Base-by-base conservation (phyloP, 768 basidiomycete genomes). In the Galerina marginata region DNA sequence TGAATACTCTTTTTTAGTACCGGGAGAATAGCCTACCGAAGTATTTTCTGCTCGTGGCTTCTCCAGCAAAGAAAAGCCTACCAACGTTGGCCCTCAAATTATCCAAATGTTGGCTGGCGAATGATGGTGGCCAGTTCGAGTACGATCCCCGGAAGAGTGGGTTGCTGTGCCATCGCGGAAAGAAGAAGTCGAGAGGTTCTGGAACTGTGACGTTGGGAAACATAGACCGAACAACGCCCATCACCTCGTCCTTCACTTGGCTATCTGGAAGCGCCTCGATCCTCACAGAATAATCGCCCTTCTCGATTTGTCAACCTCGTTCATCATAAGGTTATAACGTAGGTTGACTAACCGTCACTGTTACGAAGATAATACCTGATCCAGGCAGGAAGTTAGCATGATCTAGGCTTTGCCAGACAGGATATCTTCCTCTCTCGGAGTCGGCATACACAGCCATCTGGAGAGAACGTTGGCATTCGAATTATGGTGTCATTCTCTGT, bases 51-150 rank as follows among this genome's bases (percentile, higher is more conserved):
- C 81, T 87, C 10, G 82, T 87, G 7, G 82, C 86, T 68, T 89
- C 87, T 3, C 87, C 87, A 0, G 86, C 82, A 62, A 89, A 89
- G 79, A 83, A 88, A 15, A 89, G 74, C 9, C 78, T 74, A 4
- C 73, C 74, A 15, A 89, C 74, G 20, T 83, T 86, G 5, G 85
- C 83, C 57, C 83, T 78, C 48, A 89, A 65, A 65, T 89, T 87
- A 26, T 81, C 73, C n/a, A 84, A 77, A 54, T 88, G 85, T 9
- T 71, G 74, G 14, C 77, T 78, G 10, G 83, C 70, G 62, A 88
- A 88, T 3, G 85, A 79, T 0, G 89, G 78, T 0, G 87, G 88
- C 88, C 88, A 90, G 60, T 89, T 91, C 20, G 85, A 86, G 64
- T 87, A 91, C 3, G 86, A 84, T 4, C 86, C 86, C 20, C 86